Evolutionary conservation across 805 yeast genomes (phyloP), one percentile per base, ranked within the genome.

Genomic region (Ogataea henricii): DNA sequence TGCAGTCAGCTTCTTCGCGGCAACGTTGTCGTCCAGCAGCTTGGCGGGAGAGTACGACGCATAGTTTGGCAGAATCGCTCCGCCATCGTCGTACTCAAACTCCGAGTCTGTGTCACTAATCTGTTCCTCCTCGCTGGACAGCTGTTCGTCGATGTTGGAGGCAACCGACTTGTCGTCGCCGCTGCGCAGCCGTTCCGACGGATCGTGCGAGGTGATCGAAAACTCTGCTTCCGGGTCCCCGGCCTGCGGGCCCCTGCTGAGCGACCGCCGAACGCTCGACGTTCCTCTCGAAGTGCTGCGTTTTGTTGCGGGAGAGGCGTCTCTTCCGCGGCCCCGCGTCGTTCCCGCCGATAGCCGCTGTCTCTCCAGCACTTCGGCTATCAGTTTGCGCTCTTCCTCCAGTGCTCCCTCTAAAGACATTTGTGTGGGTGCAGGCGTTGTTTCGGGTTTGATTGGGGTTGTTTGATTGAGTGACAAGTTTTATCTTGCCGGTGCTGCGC

Each of bases 161-260:
- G n/a, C 55, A 10, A 51, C 57, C 25, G 56, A 33, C n/a, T 53
- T 62, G 51, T 46, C 45, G 16, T 52, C 51, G 32, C 40, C 45
- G 25, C 37, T 49, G 1, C 57, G 59, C 29, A 85, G 63, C 49
- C 94, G 68, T 57, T 83, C 86, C 52, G 83, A 82, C 0, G 95
- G 95, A 57, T 87, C 91, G 56, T 82, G 87, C 46, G 79, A 77
- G 40, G 87, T 74, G 35, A 87, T 82, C 0, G 87, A 78, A 82
- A 86, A 85, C 55, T 77, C 78, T 47, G 46, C 49, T 10, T 57
- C 63, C 1, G 54, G 50, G 23, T 56, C 59, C 22, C 29, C 46
- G 6, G 56, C 23, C n/a, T 57, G 48, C 1, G 55, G 47, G 10
- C 60, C 51, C 29, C 65, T 49, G 27, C 62, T 58, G 23, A 60